Conservation (phyloP, 2,329 filamentous ascomycete genomes). For the Colletotrichum shisoi region DNA sequence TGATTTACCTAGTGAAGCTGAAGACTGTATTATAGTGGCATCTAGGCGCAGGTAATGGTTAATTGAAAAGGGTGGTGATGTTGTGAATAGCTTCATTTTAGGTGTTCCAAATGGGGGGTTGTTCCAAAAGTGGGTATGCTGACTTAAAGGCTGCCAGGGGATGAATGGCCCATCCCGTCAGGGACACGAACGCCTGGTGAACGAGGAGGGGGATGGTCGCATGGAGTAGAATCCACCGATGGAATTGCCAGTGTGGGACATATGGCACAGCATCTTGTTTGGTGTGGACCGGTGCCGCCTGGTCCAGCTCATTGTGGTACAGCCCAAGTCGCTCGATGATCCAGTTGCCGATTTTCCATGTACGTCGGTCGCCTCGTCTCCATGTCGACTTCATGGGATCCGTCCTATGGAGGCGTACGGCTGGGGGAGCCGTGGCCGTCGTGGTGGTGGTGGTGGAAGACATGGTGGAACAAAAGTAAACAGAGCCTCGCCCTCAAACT, state of each 20-base stretch:
- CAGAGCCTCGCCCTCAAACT: too few relatives aligned
- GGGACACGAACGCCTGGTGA: conserved; percentile 49
- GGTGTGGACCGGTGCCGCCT: conserved; percentile 49
- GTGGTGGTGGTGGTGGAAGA: not conserved
- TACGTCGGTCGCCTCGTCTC: conserved; percentile 43
- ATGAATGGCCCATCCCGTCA: conserved; percentile 46
- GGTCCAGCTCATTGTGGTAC: conserved; percentile 44
- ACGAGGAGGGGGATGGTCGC: conserved; percentile 49
- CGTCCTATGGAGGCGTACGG: conserved; percentile 35
- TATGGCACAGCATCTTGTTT: conserved; percentile 55
- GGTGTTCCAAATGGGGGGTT: too few relatives aligned
- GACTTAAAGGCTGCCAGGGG: conserved; percentile 45
- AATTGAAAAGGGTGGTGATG: conserved; percentile 47
- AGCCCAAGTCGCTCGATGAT: conserved; percentile 46
- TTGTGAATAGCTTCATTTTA: conserved; percentile 54
- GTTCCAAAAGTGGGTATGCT: too few relatives aligned
- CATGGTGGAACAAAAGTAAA: not conserved
- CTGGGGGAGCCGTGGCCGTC: not conserved
- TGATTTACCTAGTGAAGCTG: too few relatives aligned
- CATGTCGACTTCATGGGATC: conserved; percentile 55
- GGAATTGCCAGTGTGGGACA: conserved; percentile 48
- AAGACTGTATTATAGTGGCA: too few relatives aligned
- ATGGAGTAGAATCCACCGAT: conserved; percentile 53
- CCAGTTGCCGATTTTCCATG: conserved; percentile 48
- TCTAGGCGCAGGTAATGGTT: too few relatives aligned